Evolutionary conservation across 2,329 filamentous ascomycete species (phyloP).

Genomic region (Penicillium oxalicum): DNA sequence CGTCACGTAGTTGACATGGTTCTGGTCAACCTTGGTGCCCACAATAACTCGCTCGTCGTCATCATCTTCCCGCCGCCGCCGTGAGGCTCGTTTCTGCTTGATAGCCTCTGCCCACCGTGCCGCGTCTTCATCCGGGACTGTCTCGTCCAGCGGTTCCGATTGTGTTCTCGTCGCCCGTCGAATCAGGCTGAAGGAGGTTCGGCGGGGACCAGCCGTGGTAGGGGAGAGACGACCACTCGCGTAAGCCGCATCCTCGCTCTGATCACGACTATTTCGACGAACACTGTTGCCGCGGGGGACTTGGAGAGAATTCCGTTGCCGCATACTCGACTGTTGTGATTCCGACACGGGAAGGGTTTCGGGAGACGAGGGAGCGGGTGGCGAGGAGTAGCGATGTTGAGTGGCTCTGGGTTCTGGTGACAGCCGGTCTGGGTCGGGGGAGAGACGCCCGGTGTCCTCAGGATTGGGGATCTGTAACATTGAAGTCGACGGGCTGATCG

Average conservation of each 20-base stretch:
- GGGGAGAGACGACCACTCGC: constrained; percentile 79
- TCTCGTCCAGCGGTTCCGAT: constrained; percentile 79
- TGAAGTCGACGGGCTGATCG: constrained; percentile 25
- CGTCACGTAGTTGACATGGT: constrained; percentile 93
- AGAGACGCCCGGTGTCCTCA: constrained; percentile 28
- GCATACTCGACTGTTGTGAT: constrained; percentile 54
- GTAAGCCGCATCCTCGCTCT: constrained; percentile 55
- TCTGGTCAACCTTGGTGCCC: constrained; percentile 95
- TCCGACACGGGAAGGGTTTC: constrained; percentile 50
- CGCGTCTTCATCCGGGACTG: constrained; percentile 82
- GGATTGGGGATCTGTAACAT: constrained; percentile 31
- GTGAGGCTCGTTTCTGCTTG: constrained; percentile 80
- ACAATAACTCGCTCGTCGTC: constrained; percentile 87
- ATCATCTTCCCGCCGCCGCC: constrained; percentile 77
- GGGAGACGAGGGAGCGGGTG: constrained; percentile 49
- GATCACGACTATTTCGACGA: constrained; percentile 61
- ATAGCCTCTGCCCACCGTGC: constrained; percentile 89
- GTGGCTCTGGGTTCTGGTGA: constrained; percentile 22
- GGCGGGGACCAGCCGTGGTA: constrained; percentile 56
- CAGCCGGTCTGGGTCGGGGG: constrained; percentile 28
- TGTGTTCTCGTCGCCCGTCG: constrained; percentile 73
- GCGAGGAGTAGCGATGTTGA: constrained; percentile 37
- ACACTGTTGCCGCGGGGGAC: constrained; percentile 65
- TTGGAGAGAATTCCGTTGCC: constrained; percentile 82
- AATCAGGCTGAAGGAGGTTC: constrained; percentile 76